Evolutionary conservation across 179 eudicot genomes (phyloP).

Genomic region (Silene noctiflora): DNA sequence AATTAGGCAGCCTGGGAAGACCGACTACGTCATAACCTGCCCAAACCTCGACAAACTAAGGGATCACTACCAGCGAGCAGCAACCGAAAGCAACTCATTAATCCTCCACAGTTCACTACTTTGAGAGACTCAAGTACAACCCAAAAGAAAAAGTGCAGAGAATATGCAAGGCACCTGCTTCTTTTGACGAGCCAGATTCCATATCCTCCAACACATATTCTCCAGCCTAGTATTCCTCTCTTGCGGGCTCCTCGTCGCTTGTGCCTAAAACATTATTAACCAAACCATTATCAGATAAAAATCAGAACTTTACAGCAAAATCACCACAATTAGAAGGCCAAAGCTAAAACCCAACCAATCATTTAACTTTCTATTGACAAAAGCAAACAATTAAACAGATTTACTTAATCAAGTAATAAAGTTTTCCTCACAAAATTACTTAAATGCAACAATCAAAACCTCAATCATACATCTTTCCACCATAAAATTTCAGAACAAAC

Average conservation of each 20-base stretch:
- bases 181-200: slow-evolving; percentile 53
- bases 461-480: neutral
- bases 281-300: neutral
- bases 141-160: neutral
- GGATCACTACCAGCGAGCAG: neutral
- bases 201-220: slow-evolving; percentile 53
- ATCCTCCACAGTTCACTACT: slow-evolving; percentile 9
- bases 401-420: neutral
- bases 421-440: slow-evolving; percentile 2
- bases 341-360: neutral
- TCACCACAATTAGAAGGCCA: neutral
- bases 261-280: slow-evolving; percentile 31
- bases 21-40: slow-evolving; percentile 4
- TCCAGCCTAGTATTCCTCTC: slow-evolving; percentile 48
- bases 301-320: neutral
- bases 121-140: neutral
- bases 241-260: slow-evolving; percentile 44
- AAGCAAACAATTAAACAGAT: neutral
- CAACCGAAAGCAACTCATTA: neutral
- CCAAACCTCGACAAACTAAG: neutral
- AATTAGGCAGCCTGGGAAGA: too few relatives aligned
- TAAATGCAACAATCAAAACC: neutral
- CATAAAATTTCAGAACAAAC: neutral
- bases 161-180: slow-evolving; percentile 35
- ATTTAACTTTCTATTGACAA: neutral